Base-by-base conservation (phyloP, 148 eudicot genomes). In the Vaccinium darrowii region DNA sequence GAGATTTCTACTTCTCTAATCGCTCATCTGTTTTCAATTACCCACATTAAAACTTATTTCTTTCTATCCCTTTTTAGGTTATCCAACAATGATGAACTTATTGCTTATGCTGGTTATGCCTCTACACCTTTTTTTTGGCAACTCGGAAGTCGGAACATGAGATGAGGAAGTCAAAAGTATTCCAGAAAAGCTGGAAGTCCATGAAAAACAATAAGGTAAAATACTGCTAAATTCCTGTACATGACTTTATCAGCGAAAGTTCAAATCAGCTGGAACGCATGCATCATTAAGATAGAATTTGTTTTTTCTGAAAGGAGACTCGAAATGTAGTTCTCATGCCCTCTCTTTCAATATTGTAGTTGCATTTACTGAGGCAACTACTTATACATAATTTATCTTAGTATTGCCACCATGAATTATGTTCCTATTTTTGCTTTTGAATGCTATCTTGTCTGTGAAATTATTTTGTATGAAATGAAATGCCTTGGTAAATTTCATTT, bases 61-160 rank as follows among this genome's bases (percentile, higher is more conserved):
- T 25, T 18, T 78, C 21, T 53, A 54, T 79, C 30, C 30, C 9
- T 30, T 51, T 50, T 77, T 27, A 77, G 79, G 79, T 76, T 76
- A 57, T 77, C 43, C 63, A 79, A 79, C 14, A 54, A 13, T 78
- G 21, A 19, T 75, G 78, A 52, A 51, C 80, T 58, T 78, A 27
- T 15, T 51, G 23, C 62, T 78, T 78, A 53, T 78, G 47, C 47
- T 10, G 3, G 13, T 78, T 62, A 53, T 6, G 81, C n/a, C 43
- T 27, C 43, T 78, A 5, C 49, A 25, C 52, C 30, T 78, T 18
- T 30, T 52, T 63, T 63, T 62, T n/a, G 9, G 8, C 39, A 69
- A 5, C 2, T 16, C n/a, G 54, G 23, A 69, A 5, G 1, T 8
- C 43, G 30, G 47, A 79, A 79, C 43, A 79, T 79, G 23, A 14